Base-by-base conservation (phyloP, 2,329 filamentous ascomycete genomes). In the Cordyceps militaris region DNA sequence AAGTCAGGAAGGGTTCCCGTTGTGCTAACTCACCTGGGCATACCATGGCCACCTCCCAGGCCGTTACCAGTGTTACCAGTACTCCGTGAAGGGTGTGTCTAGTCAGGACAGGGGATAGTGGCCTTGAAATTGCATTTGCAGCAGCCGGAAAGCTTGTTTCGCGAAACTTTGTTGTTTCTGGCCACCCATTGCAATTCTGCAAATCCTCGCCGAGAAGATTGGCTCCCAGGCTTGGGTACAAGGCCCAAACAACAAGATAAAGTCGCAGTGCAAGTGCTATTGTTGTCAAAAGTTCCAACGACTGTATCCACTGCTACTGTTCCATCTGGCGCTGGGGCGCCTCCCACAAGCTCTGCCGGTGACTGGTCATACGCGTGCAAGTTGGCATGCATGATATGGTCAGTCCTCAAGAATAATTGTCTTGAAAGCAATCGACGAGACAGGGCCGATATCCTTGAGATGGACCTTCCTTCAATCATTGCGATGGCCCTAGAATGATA, bases 291-390 rank as follows among this genome's bases (percentile, higher is more conserved):
- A 32, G 51, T 46, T 24, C 38, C 28, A n/a, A 34, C 28, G 26
- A 26, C 32, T n/a, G 43, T 40, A 56, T 56, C 44, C 53, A 56
- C 44, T 48, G 53, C 21, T 10, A 23, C 23, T 42, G 53, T 56
- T 56, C 23, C 44, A 48, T 48, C 32, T 30, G 34, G 53, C 53
- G 53, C 53, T 26, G 42, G 19, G 24, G 32, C 43, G 43, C 16
- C 40, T 46, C 24, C 28, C 19, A 38, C 32, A n/a, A 38, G 16
- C 21, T 28, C 10, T 21, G 30, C 23, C 30, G 19, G 19, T 32
- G 52, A 55, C 42, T 47, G 36, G 52, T 47, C 50, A 43, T 44
- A 30, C 6, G 26, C 13, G 34, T 52, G 26, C 14, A 16, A 32
- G 50, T 16, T 16, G 24, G n/a, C 50, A 19, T 50, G 38, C 26